These are phyloP conservation scores for Lyophyllum atratum DNA, from an alignment of 768 basidiomycete genomes.

Conservation along the genomic window DNA sequence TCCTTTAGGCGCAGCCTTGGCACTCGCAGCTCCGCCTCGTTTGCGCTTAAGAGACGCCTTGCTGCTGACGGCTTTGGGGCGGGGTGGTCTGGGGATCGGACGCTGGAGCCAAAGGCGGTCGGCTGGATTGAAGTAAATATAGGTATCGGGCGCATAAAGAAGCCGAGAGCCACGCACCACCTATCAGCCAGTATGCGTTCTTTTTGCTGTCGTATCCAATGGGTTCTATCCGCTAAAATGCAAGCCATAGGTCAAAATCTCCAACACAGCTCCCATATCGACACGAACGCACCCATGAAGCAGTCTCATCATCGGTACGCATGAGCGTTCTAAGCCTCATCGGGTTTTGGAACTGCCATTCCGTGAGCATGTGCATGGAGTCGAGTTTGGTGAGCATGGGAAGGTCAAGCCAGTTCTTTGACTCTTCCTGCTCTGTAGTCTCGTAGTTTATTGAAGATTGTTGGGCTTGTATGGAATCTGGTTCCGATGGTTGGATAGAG, in stretches of 20 bases:
- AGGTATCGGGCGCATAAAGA: not conserved
- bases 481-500: slow-evolving; percentile 19
- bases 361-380: slow-evolving; percentile 68
- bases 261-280: not conserved
- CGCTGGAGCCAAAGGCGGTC: slow-evolving; percentile 89
- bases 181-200: slow-evolving; percentile 87
- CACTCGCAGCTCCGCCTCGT: slow-evolving; percentile 18
- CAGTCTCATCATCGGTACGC: slow-evolving; percentile 78
- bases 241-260: slow-evolving; percentile 2
- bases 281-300: slow-evolving; percentile 65
- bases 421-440: slow-evolving; percentile 36
- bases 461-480: slow-evolving; percentile 10
- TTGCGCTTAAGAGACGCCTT: slow-evolving; percentile 39
- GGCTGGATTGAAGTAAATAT: slow-evolving; percentile 38
- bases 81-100: slow-evolving; percentile 31
- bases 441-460: slow-evolving; percentile 12
- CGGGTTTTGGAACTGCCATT: slow-evolving; percentile 89
- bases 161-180: slow-evolving; percentile 50
- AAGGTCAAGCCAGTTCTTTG: slow-evolving; percentile 71
- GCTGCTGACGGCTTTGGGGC: slow-evolving; percentile 40
- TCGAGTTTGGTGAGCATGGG: slow-evolving; percentile 74
- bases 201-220: slow-evolving; percentile 79
- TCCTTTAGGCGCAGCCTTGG: slow-evolving; percentile 14
- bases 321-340: slow-evolving; percentile 67
- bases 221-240: slow-evolving; percentile 74